These are phyloP conservation scores for Podospora pseudopauciseta DNA, from an alignment of 495 filamentous ascomycete species.

Conservation along the genomic window DNA sequence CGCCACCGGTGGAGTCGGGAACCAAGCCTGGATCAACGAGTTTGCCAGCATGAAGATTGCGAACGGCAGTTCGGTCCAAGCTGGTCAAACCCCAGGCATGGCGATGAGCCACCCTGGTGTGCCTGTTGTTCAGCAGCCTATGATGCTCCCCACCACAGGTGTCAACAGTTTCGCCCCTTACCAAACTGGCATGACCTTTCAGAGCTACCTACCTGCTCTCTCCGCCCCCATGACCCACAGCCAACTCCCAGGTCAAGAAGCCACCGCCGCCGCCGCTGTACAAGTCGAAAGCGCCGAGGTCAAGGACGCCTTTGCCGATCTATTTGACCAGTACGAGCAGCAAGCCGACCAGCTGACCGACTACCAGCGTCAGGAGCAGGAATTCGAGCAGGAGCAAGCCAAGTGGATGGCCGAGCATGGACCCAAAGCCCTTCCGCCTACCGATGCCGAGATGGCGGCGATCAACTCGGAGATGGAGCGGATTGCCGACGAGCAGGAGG, in stretches of 20 bases:
- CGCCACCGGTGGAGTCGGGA: slow-evolving; percentile 15
- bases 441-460: slow-evolving; percentile 21
- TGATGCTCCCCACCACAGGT: background rate
- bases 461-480: slow-evolving; percentile 19
- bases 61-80: background rate
- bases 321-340: slow-evolving; percentile 27
- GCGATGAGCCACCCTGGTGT: background rate
- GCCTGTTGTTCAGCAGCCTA: background rate
- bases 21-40: slow-evolving; percentile 29
- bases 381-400: slow-evolving; percentile 25
- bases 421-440: slow-evolving; percentile 18
- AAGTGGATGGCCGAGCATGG: slow-evolving; percentile 36
- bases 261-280: slow-evolving; percentile 3
- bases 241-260: slow-evolving; percentile 1
- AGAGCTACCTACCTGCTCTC: background rate
- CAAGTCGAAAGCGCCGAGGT: slow-evolving; percentile 24
- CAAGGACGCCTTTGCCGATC: slow-evolving; percentile 24
- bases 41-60: slow-evolving; percentile 28
- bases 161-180: background rate
- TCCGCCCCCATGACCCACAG: slow-evolving; percentile 4
- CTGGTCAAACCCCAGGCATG: background rate
- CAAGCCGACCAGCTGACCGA: slow-evolving; percentile 25
- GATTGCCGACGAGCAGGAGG: slow-evolving; percentile 21
- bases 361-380: slow-evolving; percentile 17
- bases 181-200: slow-evolving; percentile 4